These are phyloP conservation scores for Lactarius hatsudake DNA, from an alignment of 768 basidiomycete species.

Conservation along the genomic window DNA sequence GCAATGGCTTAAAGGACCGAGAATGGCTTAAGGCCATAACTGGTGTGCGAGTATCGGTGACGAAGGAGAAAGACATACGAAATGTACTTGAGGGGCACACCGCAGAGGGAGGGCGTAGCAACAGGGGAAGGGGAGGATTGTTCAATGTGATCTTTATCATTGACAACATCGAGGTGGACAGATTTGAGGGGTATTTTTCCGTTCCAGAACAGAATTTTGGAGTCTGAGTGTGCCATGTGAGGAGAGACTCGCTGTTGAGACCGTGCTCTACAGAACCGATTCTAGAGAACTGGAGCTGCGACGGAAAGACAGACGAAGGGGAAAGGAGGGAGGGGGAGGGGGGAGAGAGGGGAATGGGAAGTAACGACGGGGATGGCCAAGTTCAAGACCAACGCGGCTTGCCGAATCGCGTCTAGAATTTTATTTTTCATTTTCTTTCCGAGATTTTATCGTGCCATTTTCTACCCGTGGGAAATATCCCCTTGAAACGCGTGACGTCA, in stretches of 20 bases:
- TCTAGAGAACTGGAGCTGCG: not conserved
- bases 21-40: not conserved
- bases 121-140: slow-evolving; percentile 35
- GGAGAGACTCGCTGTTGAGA: slow-evolving; percentile 5
- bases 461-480: not conserved
- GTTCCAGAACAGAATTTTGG: slow-evolving; percentile 22
- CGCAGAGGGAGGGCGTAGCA: slow-evolving; percentile 56
- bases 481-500: slow-evolving; percentile 14
- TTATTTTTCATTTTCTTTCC: not conserved
- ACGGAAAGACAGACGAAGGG: not conserved
- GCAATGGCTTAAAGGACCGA: too few relatives aligned
- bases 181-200: slow-evolving; percentile 14
- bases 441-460: not conserved
- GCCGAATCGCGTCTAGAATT: not conserved
- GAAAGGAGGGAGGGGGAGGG: not conserved
- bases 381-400: not conserved
- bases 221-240: slow-evolving; percentile 19
- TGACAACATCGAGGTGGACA: slow-evolving; percentile 15
- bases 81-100: slow-evolving; percentile 75
- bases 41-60: not conserved
- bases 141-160: slow-evolving; percentile 6
- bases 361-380: not conserved
- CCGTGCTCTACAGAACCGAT: not conserved
- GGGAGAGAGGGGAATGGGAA: too few relatives aligned
- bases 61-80: slow-evolving; percentile 49